A percentile compares a stretch with the other conserved stretches of the same genome.
Conservation (phyloP, 139 green algal genomes). For the Closterium sp. region DNA sequence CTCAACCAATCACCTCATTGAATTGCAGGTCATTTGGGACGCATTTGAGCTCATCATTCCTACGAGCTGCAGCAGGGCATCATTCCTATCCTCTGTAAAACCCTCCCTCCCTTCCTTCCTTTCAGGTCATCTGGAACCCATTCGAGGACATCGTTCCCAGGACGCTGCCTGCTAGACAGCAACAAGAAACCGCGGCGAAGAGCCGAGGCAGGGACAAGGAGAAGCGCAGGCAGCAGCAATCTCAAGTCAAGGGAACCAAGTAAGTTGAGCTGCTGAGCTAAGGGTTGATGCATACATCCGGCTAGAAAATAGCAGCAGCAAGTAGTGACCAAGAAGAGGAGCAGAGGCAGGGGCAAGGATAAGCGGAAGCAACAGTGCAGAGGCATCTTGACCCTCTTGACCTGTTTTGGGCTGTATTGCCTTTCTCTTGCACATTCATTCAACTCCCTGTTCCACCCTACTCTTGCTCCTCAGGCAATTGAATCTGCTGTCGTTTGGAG, state of each 20-base stretch:
- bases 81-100: no score
- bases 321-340: no score
- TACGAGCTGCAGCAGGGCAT: neutral
- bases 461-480: neutral
- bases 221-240: neutral
- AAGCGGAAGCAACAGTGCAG: no score
- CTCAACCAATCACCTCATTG: no score
- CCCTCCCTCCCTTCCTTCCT: neutral
- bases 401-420: no score
- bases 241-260: neutral
- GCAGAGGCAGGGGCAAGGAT: no score
- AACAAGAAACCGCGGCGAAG: neutral
- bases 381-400: no score
- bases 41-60: neutral
- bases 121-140: conserved; percentile 3
- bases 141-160: neutral
- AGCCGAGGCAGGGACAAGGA: neutral
- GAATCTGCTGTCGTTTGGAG: conserved; percentile 27
- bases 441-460: no score
- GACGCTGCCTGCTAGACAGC: neutral
- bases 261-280: neutral
- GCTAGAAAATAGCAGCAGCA: no score
- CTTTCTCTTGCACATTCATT: no score
- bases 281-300: no score
- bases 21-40: neutral